Percentiles rank a stretch among this genome's conserved stretches.
Conservation (phyloP, 495 filamentous ascomycete species). For the Ramalina intermedia region DNA sequence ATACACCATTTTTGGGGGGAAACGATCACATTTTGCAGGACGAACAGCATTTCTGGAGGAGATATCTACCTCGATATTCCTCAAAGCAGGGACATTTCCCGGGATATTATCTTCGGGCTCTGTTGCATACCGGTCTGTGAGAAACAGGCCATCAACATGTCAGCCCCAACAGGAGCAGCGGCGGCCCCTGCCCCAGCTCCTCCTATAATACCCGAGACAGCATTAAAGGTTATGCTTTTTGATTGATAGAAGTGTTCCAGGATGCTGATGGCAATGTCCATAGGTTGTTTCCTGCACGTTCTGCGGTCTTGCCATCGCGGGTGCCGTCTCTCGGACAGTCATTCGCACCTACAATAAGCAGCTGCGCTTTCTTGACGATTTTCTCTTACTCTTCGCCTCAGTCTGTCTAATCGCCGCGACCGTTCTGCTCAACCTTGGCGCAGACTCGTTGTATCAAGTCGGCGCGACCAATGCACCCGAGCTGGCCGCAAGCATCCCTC, state of each 20-base stretch:
- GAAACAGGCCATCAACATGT: conserved; percentile 25
- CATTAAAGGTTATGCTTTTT: not conserved
- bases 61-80: no score
- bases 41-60: no score
- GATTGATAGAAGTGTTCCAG: not conserved
- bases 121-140: no score
- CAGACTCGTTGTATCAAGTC: conserved; percentile 1
- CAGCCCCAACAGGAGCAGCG: conserved; percentile 55
- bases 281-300: conserved; percentile 2
- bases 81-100: no score
- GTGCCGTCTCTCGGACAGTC: conserved; percentile 1
- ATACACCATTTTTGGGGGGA: no score
- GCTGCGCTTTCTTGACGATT: conserved; percentile 4
- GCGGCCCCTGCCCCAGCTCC: conserved; percentile 54
- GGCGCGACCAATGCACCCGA: not conserved
- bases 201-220: not conserved
- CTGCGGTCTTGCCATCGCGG: conserved; percentile 3
- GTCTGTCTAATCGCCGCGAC: conserved; percentile 5
- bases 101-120: no score
- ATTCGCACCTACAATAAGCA: conserved; percentile 4
- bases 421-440: not conserved
- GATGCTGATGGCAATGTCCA: not conserved
- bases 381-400: conserved; percentile 2
- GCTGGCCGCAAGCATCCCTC: not conserved
- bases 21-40: no score